Conservation (phyloP, 2,329 filamentous ascomycete species). For the Gnomoniopsis smithogilvyi region DNA sequence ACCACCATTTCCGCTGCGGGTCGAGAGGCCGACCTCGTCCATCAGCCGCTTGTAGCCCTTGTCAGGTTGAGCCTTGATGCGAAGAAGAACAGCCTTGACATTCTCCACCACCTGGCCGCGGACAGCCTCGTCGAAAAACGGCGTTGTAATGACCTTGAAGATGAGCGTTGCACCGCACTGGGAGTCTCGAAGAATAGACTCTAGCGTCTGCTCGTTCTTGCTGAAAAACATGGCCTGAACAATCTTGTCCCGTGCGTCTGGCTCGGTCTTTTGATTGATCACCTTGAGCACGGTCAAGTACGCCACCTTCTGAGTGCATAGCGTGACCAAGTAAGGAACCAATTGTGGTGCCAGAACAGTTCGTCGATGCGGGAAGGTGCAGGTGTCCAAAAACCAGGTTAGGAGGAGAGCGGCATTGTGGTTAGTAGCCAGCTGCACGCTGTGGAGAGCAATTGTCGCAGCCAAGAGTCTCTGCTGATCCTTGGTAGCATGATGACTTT, state of each 20-base stretch:
- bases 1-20: conserved; percentile 44
- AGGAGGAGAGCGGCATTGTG: conserved; percentile 90
- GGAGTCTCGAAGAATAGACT: conserved; percentile 88
- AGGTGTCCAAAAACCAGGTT: conserved; percentile 98
- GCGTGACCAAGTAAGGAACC: conserved; percentile 86
- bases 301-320: conserved; percentile 98
- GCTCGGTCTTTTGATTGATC: conserved; percentile 94
- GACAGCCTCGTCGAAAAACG: conserved; percentile 93
- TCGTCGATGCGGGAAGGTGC: conserved; percentile 87
- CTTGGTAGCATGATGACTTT: conserved; percentile 92
- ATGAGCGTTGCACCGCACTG: conserved; percentile 92
- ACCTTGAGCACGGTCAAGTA: conserved; percentile 97
- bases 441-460: conserved; percentile 91
- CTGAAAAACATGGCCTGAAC: conserved; percentile 92
- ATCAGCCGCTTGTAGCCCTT: conserved; percentile 98
- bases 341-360: conserved; percentile 89
- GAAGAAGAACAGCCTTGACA: conserved; percentile 81
- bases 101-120: conserved; percentile 86
- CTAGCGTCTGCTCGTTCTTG: conserved; percentile 77
- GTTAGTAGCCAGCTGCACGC: conserved; percentile 93
- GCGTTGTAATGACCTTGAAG: conserved; percentile 97
- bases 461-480: conserved; percentile 95
- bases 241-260: conserved; percentile 86
- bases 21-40: conserved; percentile 94
- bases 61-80: conserved; percentile 87